Evolutionary conservation across 73 alveolate genomes (phyloP).

Genomic region (Stentor roeselii): DNA sequence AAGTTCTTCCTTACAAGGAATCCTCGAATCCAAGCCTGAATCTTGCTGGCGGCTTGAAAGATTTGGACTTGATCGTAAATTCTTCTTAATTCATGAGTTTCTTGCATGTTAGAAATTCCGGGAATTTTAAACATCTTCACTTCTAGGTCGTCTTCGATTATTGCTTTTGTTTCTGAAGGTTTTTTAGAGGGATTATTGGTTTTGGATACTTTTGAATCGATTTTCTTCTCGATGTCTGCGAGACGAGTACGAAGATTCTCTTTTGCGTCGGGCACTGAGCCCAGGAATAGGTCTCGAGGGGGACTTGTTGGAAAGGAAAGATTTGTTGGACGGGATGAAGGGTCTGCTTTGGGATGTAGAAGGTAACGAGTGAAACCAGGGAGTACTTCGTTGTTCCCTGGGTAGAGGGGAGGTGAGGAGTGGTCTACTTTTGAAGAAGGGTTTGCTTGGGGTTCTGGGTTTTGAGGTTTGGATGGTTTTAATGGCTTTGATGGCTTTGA

Average conservation of each 20-base stretch:
- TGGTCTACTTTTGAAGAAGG: too few relatives aligned
- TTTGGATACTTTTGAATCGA: not conserved
- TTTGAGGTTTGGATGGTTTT: too few relatives aligned
- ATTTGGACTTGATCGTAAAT: not conserved
- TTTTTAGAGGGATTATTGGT: not conserved
- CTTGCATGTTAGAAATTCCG: not conserved
- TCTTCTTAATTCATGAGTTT: not conserved
- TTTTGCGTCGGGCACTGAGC: not conserved
- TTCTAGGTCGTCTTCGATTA: constrained; percentile 15
- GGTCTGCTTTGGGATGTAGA: not conserved
- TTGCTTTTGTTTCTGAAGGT: not conserved
- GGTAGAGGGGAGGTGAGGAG: too few relatives aligned
- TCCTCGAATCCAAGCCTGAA: constrained; percentile 5
- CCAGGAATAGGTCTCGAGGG: too few relatives aligned
- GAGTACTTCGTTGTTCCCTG: not conserved
- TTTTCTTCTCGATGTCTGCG: not conserved
- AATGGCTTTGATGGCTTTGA: too few relatives aligned
- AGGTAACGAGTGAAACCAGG: not conserved
- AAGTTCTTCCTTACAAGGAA: not conserved
- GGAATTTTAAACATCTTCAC: not conserved
- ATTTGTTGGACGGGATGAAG: not conserved
- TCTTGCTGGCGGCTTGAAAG: not conserved
- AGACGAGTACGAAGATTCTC: not conserved
- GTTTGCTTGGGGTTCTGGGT: too few relatives aligned
- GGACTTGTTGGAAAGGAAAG: not conserved